phyloP scores from a whole-genome alignment of 352 stramenopile species.

The Globisporangium okanoganense region DNA sequence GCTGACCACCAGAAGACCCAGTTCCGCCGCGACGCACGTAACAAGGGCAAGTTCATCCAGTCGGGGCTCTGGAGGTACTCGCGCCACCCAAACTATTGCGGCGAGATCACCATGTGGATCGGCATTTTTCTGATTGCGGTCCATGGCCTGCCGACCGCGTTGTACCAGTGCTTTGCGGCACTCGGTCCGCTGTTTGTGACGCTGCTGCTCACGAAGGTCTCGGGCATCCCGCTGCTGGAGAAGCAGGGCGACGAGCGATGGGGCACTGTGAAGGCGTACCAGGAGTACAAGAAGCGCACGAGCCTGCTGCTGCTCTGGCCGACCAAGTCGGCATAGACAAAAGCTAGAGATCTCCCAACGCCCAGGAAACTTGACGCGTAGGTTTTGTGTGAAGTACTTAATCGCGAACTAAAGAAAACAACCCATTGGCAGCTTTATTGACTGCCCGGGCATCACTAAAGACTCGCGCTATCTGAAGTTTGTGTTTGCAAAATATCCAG shows the following conservation, averaged over 20 bases:
- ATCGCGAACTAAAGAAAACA: too few relatives aligned
- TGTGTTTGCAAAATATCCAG: too few relatives aligned
- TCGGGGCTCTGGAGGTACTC: conserved; percentile 84
- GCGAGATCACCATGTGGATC: conserved; percentile 90
- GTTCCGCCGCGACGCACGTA: conserved; percentile 39
- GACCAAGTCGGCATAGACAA: not conserved
- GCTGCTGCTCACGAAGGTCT: conserved; percentile 66
- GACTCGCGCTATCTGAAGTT: too few relatives aligned
- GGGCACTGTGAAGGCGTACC: conserved; percentile 56
- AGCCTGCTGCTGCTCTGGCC: conserved; percentile 49
- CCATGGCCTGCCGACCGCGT: conserved; percentile 33
- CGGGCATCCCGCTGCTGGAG: conserved; percentile 76
- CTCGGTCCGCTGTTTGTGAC: conserved; percentile 69
- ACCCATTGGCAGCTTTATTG: too few relatives aligned
- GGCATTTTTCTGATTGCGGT: conserved; percentile 51
- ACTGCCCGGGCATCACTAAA: too few relatives aligned
- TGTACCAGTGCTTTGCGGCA: conserved; percentile 34
- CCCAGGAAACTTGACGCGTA: too few relatives aligned
- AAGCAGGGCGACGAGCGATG: conserved; percentile 68
- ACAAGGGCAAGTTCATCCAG: conserved; percentile 62
- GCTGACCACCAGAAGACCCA: conserved; percentile 57
- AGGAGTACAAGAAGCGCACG: conserved; percentile 74
- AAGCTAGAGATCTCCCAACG: too few relatives aligned
- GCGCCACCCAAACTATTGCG: conserved; percentile 92
- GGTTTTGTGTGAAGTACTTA: too few relatives aligned